Base-by-base conservation (phyloP, 2,329 filamentous ascomycete species). In the Curvularia sp. region DNA sequence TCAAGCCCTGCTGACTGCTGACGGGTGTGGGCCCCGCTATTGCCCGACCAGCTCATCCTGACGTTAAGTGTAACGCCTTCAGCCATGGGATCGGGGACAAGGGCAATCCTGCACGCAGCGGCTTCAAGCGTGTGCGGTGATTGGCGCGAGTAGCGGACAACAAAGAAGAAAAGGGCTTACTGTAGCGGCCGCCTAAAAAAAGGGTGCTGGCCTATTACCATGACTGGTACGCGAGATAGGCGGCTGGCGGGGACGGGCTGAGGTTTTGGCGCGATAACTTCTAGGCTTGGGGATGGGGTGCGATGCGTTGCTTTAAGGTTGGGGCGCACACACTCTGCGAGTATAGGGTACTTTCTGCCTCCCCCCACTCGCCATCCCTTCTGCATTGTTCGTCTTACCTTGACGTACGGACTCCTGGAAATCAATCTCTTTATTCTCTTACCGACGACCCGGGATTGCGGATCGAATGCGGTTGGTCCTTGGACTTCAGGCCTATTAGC, bases 161-260 rank as follows among this genome's bases (percentile, higher is more conserved):
- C 51, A 49, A 53, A 49, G 50, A 46, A 41, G 15, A 46, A 44
- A 44, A 46, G 30, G 15, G 41, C 39, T 30, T 46, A 46, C 38
- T 31, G 24, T 55, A 44, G 46, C 44, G 41, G 46, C 53, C 42
- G 10, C 9, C 43, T 24, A 49, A 42, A 31, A 31, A 10, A 31
- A 31, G 30, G 8, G 38, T 24, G 51, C 22, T 58, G 56, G 39
- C 52, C 46, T 58, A 55, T 57, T 33, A 42, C 55, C 42, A 41
- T 35, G 49, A 35, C 33, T 20, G 43, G 31, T 47, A 42, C 13
- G 24, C 43, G 43, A 43, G 46, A 15, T 55, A 8, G 30, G 56
- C 52, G 51, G 56, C 51, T 55, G 39, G 54, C 10, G 38, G 30
- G 30, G 39, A 49, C 10, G 55, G 56, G 56, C 51, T 55, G 51